These are phyloP conservation scores for Thinopyrum elongatum DNA, from an alignment of 176 grass and related monocot genomes.

Conservation along the genomic window DNA sequence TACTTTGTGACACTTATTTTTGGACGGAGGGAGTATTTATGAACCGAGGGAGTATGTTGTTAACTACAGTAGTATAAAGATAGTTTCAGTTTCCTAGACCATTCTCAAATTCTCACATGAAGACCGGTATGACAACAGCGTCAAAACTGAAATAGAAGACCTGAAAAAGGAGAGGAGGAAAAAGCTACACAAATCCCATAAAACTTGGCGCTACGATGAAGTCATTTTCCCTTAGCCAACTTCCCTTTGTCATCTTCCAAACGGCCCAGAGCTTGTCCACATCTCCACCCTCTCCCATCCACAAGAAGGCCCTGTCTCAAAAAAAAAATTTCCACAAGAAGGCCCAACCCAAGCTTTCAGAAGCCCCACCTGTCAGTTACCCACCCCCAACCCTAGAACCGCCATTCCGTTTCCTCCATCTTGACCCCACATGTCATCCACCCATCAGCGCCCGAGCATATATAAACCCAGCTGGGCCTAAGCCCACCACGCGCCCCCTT, in stretches of 20 bases:
- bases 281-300: constrained; percentile 27
- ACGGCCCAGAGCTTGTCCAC: constrained; percentile 36
- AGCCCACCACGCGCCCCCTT: constrained; percentile 20
- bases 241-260: constrained; percentile 23
- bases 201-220: not conserved
- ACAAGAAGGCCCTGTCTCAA: constrained; percentile 33
- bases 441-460: not conserved
- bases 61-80: not conserved
- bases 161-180: not conserved
- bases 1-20: no score
- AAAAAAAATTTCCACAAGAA: no score
- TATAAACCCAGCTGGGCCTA: constrained; percentile 19
- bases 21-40: no score
- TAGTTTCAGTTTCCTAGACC: not conserved
- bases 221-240: constrained; percentile 20
- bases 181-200: not conserved
- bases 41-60: not conserved
- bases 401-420: not conserved
- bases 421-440: constrained; percentile 40
- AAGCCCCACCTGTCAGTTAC: constrained; percentile 24
- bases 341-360: not conserved
- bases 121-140: not conserved
- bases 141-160: not conserved
- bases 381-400: constrained; percentile 31
- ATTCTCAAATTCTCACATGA: not conserved